Evolutionary conservation across 371 early-diverging fungal genomes (phyloP), one percentile per base, ranked within the genome.

Genomic region (Syncephalastrum racemosum): DNA sequence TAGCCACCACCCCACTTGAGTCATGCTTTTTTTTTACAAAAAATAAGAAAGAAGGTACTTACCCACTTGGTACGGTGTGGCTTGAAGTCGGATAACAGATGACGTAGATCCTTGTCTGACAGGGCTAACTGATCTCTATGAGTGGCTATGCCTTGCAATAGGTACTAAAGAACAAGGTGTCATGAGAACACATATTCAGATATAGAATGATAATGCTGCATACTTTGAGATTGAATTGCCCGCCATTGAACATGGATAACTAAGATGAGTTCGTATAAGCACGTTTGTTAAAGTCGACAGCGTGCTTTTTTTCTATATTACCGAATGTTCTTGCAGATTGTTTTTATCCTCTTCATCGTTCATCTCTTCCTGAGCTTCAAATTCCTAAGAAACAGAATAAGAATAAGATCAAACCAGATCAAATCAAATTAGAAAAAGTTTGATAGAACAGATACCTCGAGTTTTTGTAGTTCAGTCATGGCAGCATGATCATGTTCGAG

Each of bases 51-150:
- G 18, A 3, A 15, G 13, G 25, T n/a, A 58, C 63, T 40, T 68
- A 81, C 84, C 96, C 96, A 96, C 79, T 95, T 94, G 14, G 94
- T 90, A 54, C 90, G 82, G 64, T 88, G 88, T 4, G 93, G 92
- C 36, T 89, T 87, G 14, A 93, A 88, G 60, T 94, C 93, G 5
- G 88, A 84, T n/a, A 96, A 65, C 5, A 95, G 65, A 31, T 82
- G 79, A 58, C 87, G 81, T 18, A 96, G 65, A 60, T 91, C 92
- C 8, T 87, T 80, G 56, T 90, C 88, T 8, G 86, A 79, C 56
- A 90, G 66, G 13, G 75, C 71, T 4, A 86, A 86, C 24, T 79
- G 79, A 27, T 81, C 73, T 39, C 91, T 71, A 53, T 88, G 82
- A 55, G 83, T 76, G 44, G 87, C 87, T 50, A 95, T 91, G 12